phyloP scores from a whole-genome alignment of 495 filamentous ascomycete species.

The Penicillium waksmanii region DNA sequence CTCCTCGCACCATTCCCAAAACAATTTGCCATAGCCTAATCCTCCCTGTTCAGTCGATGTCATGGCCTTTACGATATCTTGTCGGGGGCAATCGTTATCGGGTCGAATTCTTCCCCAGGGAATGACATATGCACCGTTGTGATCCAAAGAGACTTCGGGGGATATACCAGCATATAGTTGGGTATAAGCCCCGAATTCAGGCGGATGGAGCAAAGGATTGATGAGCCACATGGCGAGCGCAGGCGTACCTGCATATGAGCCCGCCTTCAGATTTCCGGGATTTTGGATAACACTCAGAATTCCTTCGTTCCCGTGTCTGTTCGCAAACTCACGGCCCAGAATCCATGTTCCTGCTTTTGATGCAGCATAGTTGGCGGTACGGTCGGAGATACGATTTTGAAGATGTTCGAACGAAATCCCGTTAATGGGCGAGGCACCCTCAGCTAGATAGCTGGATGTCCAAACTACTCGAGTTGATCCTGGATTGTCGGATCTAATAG shows the following conservation, averaged over 20 bases:
- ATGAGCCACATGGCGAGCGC: background rate
- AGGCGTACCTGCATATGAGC: background rate
- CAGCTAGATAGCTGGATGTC: background rate
- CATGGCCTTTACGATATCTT: no score
- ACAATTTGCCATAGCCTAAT: no score
- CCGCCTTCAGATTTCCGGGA: background rate
- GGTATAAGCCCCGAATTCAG: conserved; percentile 3
- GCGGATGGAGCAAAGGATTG: background rate
- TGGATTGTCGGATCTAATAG: background rate
- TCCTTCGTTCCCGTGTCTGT: background rate
- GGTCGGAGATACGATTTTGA: background rate
- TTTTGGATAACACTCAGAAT: background rate
- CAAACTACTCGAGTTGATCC: background rate
- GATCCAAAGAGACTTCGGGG: background rate
- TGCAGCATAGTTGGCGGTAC: background rate
- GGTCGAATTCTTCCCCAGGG: conserved; percentile 1
- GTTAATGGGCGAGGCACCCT: background rate
- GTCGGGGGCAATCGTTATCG: no score
- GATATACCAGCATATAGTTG: background rate
- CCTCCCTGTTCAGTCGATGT: no score
- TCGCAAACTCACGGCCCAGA: background rate
- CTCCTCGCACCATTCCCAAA: no score
- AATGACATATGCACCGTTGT: conserved; percentile 1
- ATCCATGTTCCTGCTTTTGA: background rate
- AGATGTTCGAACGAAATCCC: background rate